Percentiles rank a stretch among this genome's conserved stretches.
Evolutionary conservation across 2,329 filamentous ascomycete species (phyloP).

Genomic region (Septoria petroselini): DNA sequence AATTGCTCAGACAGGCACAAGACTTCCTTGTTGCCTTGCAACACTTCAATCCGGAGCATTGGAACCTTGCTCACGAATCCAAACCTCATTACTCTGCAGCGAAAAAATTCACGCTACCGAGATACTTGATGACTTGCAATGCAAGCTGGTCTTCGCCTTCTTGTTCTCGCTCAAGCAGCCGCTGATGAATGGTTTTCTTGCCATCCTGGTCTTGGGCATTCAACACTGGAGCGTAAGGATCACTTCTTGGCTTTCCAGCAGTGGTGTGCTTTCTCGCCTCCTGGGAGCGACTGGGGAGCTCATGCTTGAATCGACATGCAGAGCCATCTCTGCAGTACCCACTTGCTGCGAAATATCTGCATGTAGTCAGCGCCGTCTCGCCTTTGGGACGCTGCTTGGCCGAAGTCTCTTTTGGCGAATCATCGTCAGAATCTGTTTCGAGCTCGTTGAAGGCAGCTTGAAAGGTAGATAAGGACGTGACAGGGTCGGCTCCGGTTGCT

Average conservation of each 20-base stretch:
- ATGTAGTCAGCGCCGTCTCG: constrained; percentile 21
- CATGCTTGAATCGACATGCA: constrained; percentile 37
- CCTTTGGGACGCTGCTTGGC: constrained; percentile 34
- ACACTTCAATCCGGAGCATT: too few relatives aligned
- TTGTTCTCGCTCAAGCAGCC: constrained; percentile 46
- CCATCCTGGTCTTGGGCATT: constrained; percentile 14
- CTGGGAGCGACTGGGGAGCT: constrained; percentile 16
- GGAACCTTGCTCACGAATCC: too few relatives aligned
- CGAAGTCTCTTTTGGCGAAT: constrained; percentile 40
- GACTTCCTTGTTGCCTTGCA: too few relatives aligned
- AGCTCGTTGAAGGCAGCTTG: background rate
- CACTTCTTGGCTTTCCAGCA: constrained; percentile 12
- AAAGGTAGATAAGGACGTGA: background rate
- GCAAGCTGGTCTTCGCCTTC: constrained; percentile 43
- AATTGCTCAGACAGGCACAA: too few relatives aligned
- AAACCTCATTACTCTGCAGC: background rate
- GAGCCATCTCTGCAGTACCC: constrained; percentile 38
- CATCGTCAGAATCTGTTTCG: constrained; percentile 5
- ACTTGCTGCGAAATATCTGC: constrained; percentile 34
- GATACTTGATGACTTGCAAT: constrained; percentile 47
- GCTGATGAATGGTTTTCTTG: constrained; percentile 29
- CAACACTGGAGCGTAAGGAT: constrained; percentile 23
- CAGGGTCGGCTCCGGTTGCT: background rate
- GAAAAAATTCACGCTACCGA: constrained; percentile 46
- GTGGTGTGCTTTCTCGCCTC: constrained; percentile 3